Evolutionary conservation across 345 rosid genomes (phyloP).

Genomic region (Erodium maritimum): DNA sequence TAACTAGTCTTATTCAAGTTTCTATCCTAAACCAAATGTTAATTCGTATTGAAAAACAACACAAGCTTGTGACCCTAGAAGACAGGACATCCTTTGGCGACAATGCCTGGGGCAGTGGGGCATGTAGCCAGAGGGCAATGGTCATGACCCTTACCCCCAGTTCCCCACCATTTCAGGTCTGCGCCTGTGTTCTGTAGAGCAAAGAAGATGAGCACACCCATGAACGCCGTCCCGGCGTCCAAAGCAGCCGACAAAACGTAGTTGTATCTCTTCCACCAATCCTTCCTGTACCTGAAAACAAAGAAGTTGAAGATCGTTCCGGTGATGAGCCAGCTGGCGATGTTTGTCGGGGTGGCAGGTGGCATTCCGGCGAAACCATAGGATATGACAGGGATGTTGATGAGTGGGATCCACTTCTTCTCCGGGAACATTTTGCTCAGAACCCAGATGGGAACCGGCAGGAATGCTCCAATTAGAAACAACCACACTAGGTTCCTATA

Average conservation of each 20-base stretch:
- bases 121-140: constrained; percentile 91
- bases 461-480: constrained; percentile 81
- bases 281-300: constrained; percentile 70
- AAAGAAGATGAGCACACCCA: constrained; percentile 87
- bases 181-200: constrained; percentile 63
- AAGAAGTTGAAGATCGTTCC: constrained; percentile 93
- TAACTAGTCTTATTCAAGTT: too few species aligned
- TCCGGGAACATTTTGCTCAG: constrained; percentile 76
- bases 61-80: too few species aligned
- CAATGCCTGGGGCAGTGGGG: constrained; percentile 78
- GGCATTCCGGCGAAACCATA: constrained; percentile 99
- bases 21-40: too few species aligned
- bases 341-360: constrained; percentile 98
- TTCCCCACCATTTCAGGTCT: constrained; percentile 84
- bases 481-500: constrained; percentile 92
- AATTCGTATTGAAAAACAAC: too few species aligned
- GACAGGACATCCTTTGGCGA: constrained; percentile 52
- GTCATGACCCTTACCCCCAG: constrained; percentile 30
- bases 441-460: constrained; percentile 87
- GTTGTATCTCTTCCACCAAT: constrained; percentile 99
- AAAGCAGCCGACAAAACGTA: constrained; percentile 91
- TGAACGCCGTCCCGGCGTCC: constrained; percentile 98
- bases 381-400: constrained; percentile 89
- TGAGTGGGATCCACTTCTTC: constrained; percentile 92
- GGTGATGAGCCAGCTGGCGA: constrained; percentile 88